Base-by-base conservation (phyloP, 2,329 filamentous ascomycete species). In the Ceratocystis cubensis region DNA sequence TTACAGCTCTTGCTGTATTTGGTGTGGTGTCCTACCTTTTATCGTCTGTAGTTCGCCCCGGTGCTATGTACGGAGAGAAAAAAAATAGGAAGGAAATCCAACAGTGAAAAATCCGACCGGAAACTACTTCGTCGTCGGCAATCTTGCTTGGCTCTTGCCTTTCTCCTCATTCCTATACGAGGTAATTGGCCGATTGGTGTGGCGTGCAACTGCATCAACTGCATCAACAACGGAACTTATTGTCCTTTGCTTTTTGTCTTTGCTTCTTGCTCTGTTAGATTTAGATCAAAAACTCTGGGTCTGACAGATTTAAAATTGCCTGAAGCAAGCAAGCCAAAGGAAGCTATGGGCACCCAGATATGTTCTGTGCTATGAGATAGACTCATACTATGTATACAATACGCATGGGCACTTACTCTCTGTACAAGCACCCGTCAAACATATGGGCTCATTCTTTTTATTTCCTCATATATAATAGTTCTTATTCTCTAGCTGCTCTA, bases 101-200 rank as follows among this genome's bases (percentile, higher is more conserved):
- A 46, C 45, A 20, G 33, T 37, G 5, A 57, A 57, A 57, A 28
- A 28, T 5, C 53, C 28, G 53, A 17, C 3, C 53, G 53, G 53
- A 57, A 57, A 57, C 53, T 33, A 57, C 53, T 28, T 57, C 28
- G n/a, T 28, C 17, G 13, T 57, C 53, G 53, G 53, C 13, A 33
- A 28, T 25, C n/a, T 13, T 7, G 53, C 30, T 20, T 22, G 25
- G 53, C 28, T 28, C 15, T 28, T 33, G 28, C 25, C 22, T 57
- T 28, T 2, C 17, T 13, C 13, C 30, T 15, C 15, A 15, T 22
- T 28, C 28, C 28, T 15, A 57, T 33, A 33, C 53, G 25, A 57
- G 53, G 53, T 30, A 57, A 57, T 28, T 57, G 53, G n/a, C 30
- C 53, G 30, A 30, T 57, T 57, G 53, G 53, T n/a, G 53, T 30